These are phyloP conservation scores for Hura crepitans DNA, from an alignment of 441 rosid genomes.

Conservation along the genomic window DNA sequence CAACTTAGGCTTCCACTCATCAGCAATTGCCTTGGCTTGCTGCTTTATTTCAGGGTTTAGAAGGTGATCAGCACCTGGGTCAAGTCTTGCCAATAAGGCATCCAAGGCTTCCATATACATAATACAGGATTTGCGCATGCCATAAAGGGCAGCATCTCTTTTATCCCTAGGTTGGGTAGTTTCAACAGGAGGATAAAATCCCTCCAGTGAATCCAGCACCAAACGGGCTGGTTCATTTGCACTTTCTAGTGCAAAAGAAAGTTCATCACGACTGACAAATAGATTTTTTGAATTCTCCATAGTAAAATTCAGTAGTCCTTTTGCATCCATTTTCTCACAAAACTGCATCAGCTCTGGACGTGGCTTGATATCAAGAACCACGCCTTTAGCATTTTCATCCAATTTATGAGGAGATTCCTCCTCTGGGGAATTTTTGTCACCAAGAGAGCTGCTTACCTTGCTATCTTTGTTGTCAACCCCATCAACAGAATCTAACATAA, in stretches of 20 bases:
- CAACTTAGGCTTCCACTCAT: slow-evolving; percentile 80
- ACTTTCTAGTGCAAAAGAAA: slow-evolving; percentile 65
- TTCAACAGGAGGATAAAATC: slow-evolving; percentile 60
- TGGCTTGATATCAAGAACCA: slow-evolving; percentile 49
- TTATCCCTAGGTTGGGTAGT: slow-evolving; percentile 51
- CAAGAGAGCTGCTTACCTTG: slow-evolving; percentile 41
- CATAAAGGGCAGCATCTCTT: slow-evolving; percentile 76
- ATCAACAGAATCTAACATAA: slow-evolving; percentile 29
- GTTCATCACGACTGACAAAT: slow-evolving; percentile 62
- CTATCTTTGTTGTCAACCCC: slow-evolving; percentile 40
- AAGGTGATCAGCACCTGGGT: slow-evolving; percentile 52
- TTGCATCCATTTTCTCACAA: slow-evolving; percentile 76
- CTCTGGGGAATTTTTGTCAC: slow-evolving; percentile 38
- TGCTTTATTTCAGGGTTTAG: slow-evolving; percentile 57
- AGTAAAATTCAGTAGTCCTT: slow-evolving; percentile 70
- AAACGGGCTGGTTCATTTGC: slow-evolving; percentile 68
- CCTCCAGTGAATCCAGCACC: slow-evolving; percentile 73
- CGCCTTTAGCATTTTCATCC: slow-evolving; percentile 42
- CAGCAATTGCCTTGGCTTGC: slow-evolving; percentile 77
- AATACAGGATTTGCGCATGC: slow-evolving; percentile 77
- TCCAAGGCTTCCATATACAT: slow-evolving; percentile 88
- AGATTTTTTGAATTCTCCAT: slow-evolving; percentile 84
- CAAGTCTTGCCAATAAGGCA: slow-evolving; percentile 48
- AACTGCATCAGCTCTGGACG: slow-evolving; percentile 64
- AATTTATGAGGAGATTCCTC: slow-evolving; percentile 41